Base-by-base conservation (phyloP, 1,284 basidiomycete genomes). In the Boletellus dicymbophilus region DNA sequence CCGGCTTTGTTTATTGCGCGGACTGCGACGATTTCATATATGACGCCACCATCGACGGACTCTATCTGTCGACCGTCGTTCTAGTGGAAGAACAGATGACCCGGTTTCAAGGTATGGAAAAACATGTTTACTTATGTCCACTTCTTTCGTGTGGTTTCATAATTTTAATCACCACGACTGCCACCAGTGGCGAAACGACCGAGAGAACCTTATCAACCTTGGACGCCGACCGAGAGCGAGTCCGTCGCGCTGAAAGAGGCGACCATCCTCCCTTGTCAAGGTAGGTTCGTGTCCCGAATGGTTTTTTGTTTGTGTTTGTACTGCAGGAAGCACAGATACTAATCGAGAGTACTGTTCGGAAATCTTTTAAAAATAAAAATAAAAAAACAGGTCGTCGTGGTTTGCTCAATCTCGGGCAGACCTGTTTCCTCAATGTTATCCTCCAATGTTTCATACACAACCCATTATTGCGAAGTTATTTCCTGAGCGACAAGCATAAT, bases 371-470 rank as follows among this genome's bases (percentile, higher is more conserved):
- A n/a, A n/a, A n/a, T n/a, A n/a, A n/a, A n/a, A n/a, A n/a, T n/a
- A n/a, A n/a, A n/a, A n/a, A n/a, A n/a, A 6, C 27, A 27, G 27
- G 7, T 13, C 85, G 92, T 11, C 81, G 93, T 49, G 95, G 95
- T 0, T 76, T 98, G 4, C 76, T 97, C 39, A 98, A 98, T 66
- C 84, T 98, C 8, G 93, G 93, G 6, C 92, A 96, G 60, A 98
- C 95, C 0, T 99, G 95, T 64, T 98, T 95, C 72, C 78, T 99
- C 64, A 96, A 94, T 55, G 93, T 91, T 44, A 85, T 98, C 40
- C 79, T 99, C 7, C 96, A 99, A 69, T 84, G 85, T n/a, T 88
- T 99, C 61, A 74, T 94, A 13, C 91, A 95, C 70, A 99, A 98
- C 60, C 95, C 95, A 0, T 75, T 98, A 6, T 76, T 98, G 10